These are phyloP conservation scores for Prunus padus DNA, from an alignment of 306 rosid species.

Conservation along the genomic window DNA sequence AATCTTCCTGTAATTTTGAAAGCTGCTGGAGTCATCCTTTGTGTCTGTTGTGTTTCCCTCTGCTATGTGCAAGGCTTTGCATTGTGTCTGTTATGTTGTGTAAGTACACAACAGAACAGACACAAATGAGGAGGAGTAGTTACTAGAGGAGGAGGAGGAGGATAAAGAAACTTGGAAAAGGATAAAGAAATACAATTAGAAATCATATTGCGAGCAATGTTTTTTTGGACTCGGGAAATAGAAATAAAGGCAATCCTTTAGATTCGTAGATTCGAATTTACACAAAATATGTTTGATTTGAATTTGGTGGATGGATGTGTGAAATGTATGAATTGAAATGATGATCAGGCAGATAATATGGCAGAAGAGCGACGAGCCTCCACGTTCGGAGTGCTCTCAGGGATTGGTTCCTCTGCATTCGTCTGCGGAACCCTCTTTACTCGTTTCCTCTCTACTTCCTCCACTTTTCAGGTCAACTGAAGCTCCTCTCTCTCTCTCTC, in stretches of 20 bases:
- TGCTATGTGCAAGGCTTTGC: neutral
- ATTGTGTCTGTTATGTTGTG: too few species aligned
- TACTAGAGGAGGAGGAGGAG: too few species aligned
- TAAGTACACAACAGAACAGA: too few species aligned
- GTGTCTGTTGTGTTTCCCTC: neutral
- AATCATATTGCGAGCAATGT: too few species aligned
- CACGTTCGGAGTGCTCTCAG: conserved; percentile 71
- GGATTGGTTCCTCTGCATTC: conserved; percentile 65
- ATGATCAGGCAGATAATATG: conserved; percentile 81
- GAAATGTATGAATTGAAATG: neutral
- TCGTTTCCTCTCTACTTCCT: conserved; percentile 70
- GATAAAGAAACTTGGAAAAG: too few species aligned
- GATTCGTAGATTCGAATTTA: too few species aligned
- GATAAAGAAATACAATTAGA: too few species aligned
- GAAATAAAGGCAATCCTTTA: too few species aligned
- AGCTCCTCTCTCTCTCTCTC: neutral
- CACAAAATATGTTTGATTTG: neutral
- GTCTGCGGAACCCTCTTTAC: conserved; percentile 80
- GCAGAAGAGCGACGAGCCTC: conserved; percentile 63
- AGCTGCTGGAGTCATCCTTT: neutral
- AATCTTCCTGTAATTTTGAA: too few species aligned
- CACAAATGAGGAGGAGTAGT: too few species aligned
- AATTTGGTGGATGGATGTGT: neutral
- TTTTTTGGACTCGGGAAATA: too few species aligned
- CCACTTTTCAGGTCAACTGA: conserved; percentile 46